Evolutionary conservation across 1,284 basidiomycete species (phyloP), one percentile per base, ranked within the genome.

Genomic region (Microstroma glucosiphilum): DNA sequence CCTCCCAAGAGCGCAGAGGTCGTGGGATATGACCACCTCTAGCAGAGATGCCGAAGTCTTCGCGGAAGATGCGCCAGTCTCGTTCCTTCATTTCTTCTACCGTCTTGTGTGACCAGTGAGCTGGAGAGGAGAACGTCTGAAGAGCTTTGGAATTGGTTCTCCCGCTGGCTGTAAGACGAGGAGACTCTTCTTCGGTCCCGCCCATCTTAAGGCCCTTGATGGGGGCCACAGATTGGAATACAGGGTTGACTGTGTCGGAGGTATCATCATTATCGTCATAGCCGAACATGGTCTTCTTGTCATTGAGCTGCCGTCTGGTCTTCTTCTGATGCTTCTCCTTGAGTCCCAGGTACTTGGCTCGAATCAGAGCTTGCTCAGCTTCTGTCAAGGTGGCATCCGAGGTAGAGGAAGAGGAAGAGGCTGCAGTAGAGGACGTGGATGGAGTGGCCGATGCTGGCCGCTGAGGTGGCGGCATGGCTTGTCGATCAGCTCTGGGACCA

Each of bases 1-100:
- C 94, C 49, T 82, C 79, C 96, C 96, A 99, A 17, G 87, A 89
- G 41, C 94, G 88, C 59, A 99, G 79, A 1, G 94, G 94, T 67
- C 90, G 86, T 6, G 94, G 94, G 62, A 98, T 96, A 67, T 87
- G 84, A 41, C 94, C 94, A 78, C 51, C 92, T 79, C 92, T 82
- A 2, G 92, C 88, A 59, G 91, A 87, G 67, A 99, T 99, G 73
- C 88, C 92, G 82, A 96, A 99, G 81, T 99, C 94, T 80, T 98
- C 94, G 67, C 93, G 84, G 82, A 99, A 98, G 79, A 99, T 98
- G 73, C 94, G 86, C 94, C 94, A 99, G 79, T 99, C 94, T 61
- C 94, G 85, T 73, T 97, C 96, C 76, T 89, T 90, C 96, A 99
- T 97, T 80, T 97, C 91, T 1, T 83, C 80, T 40, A 98, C 82